phyloP scores from a whole-genome alignment of 331 rosid species.

The Erythrophleum ivorense region DNA sequence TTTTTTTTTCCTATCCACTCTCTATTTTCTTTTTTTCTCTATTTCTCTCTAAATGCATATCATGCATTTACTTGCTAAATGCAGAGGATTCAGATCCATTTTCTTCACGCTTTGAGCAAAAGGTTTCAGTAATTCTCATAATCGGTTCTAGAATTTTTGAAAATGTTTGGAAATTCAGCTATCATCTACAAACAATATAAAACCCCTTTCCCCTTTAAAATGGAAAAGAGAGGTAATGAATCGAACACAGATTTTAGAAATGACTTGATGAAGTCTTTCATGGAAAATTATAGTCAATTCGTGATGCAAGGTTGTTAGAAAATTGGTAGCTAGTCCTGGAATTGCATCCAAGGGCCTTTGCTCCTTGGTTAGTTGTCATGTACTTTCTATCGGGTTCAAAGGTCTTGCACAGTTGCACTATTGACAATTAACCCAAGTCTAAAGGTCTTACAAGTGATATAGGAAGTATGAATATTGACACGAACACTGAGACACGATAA shows the following conservation, averaged over 20 bases:
- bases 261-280: neutral
- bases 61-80: no score
- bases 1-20: no score
- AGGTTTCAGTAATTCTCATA: constrained; percentile 6
- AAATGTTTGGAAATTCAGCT: constrained; percentile 2
- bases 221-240: neutral
- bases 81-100: no score
- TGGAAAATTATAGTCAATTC: constrained; percentile 8
- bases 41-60: no score
- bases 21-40: no score
- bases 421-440: constrained; percentile 12
- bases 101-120: neutral
- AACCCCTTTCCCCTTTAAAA: neutral
- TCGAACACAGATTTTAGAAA: neutral
- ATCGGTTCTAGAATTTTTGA: neutral
- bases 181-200: neutral
- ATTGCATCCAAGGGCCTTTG: constrained; percentile 8
- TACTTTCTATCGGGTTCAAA: constrained; percentile 4
- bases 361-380: neutral
- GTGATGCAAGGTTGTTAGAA: neutral
- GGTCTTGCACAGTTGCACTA: constrained; percentile 5
- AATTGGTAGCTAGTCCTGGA: neutral
- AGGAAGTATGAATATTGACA: neutral
- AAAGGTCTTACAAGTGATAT: neutral
- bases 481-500: neutral